Evolutionary conservation across 495 filamentous ascomycete species (phyloP), one percentile per base, ranked within the genome.

Genomic region (Xeromyces bisporus): DNA sequence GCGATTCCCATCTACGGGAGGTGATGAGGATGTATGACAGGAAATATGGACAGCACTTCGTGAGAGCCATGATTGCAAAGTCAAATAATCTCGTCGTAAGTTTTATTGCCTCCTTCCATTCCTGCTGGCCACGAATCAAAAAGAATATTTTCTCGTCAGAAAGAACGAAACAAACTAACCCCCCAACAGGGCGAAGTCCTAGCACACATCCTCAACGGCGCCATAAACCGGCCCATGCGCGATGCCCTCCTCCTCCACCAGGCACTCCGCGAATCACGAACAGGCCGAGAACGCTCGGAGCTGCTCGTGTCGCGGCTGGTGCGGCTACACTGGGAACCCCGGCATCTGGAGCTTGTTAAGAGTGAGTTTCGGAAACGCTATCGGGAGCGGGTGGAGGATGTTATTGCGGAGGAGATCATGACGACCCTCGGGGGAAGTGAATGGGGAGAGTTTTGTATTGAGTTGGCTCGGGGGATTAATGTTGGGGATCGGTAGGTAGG

Each of bases 241-340:
- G 89, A 97, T 50, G 82, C 87, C 3, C 69, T 96, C 23, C 76
- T 97, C n/a, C 64, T 97, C 18, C 75, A 92, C 51, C 89, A 97
- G 56, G 86, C 89, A 3, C 69, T 94, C 23, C 69, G 67, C 7
- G 66, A 73, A 40, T 61, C 64, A 0, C 64, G 56, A 29, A 58
- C 61, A n/a, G 77, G 79, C 41, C 62, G 62, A 18, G 66, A 82
- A 31, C 71, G 83, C 18, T 71, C 72, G n/a, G 83, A 92, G 44
- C 63, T 92, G 25, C 66, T 92, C 14, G 83, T 87, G 34, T 80
- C 74, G 29, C 64, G 83, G 0, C 64, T 86, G 3, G 80, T 89
- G 23, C 68, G 83, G 15, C 71, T 79, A 38, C 83, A 92, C 46
- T 91, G 83, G 83, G 82, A 92, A 43, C 67, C 69, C 1, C 54